Conservation (phyloP, 1,284 basidiomycete genomes). For the Cystobasidiaceae sp. region DNA sequence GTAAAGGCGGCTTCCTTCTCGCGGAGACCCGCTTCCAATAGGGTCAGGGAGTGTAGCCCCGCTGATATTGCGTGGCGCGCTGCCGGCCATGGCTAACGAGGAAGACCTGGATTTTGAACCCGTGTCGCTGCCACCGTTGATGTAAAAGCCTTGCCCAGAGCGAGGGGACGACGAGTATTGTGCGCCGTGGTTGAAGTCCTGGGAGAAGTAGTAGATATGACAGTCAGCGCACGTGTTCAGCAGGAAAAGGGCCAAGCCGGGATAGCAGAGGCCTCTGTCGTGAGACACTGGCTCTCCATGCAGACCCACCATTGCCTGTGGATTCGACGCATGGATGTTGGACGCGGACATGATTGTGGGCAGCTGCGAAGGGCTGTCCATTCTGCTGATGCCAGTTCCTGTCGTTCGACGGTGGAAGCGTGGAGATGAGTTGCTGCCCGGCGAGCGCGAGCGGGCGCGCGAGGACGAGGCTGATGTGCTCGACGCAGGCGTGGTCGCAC, state of each 20-base stretch:
- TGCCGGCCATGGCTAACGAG: neutral
- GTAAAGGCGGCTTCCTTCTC: slow-evolving; percentile 18
- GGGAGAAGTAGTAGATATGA: neutral
- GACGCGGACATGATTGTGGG: slow-evolving; percentile 11
- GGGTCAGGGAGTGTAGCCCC: neutral
- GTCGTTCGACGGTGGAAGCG: neutral
- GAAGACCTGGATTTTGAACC: neutral
- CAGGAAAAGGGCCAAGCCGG: neutral
- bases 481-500: too few relatives aligned
- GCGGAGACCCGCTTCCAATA: slow-evolving; percentile 11
- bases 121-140: neutral
- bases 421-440: neutral
- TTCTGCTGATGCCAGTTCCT: neutral
- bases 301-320: neutral
- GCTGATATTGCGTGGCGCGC: slow-evolving; percentile 1
- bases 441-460: slow-evolving; percentile 10
- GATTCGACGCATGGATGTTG: slow-evolving; percentile 1
- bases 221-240: neutral
- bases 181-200: neutral
- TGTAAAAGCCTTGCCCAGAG: neutral
- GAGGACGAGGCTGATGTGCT: slow-evolving; percentile 17
- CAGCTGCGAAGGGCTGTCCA: slow-evolving; percentile 1
- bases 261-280: neutral
- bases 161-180: slow-evolving; percentile 2
- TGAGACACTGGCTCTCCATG: neutral